phyloP scores from a whole-genome alignment of 1,284 basidiomycete genomes.

The Bondarzewia mesenterica region DNA sequence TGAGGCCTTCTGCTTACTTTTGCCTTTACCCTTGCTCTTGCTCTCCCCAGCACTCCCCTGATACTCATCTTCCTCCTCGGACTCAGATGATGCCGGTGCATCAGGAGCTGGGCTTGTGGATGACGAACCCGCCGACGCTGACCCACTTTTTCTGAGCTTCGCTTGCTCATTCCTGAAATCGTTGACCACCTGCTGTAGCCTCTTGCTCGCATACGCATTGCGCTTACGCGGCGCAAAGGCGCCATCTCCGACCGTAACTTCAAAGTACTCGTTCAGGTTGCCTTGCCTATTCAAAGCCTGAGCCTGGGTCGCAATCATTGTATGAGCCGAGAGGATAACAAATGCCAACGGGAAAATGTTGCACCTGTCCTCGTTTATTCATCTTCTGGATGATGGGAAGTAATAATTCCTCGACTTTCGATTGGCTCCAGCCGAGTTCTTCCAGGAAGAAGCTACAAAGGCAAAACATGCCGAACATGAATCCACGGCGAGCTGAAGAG shows the following conservation, averaged over 20 bases:
- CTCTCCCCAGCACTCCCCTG: slow-evolving; percentile 14
- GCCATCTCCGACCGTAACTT: slow-evolving; percentile 53
- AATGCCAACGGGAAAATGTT: slow-evolving; percentile 7
- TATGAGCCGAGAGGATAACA: background rate
- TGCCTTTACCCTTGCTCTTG: slow-evolving; percentile 20
- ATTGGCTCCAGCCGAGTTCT: slow-evolving; percentile 81
- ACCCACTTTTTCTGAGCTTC: slow-evolving; percentile 3
- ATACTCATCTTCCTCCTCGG: slow-evolving; percentile 10
- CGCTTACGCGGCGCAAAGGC: slow-evolving; percentile 71
- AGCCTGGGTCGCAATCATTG: slow-evolving; percentile 31
- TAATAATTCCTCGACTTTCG: slow-evolving; percentile 88
- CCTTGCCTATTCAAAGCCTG: slow-evolving; percentile 68
- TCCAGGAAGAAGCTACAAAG: slow-evolving; percentile 66
- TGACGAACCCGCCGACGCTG: slow-evolving; percentile 7
- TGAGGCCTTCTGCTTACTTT: slow-evolving; percentile 6
- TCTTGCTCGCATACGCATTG: slow-evolving; percentile 77
- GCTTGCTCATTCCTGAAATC: slow-evolving; percentile 62
- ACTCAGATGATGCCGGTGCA: slow-evolving; percentile 4
- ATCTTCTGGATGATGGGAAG: slow-evolving; percentile 92
- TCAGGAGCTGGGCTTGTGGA: background rate
- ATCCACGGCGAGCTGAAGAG: background rate
- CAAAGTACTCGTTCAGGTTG: slow-evolving; percentile 56
- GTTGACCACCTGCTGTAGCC: slow-evolving; percentile 85
- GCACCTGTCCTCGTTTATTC: slow-evolving; percentile 68
- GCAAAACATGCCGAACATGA: background rate